A percentile compares a stretch with the other conserved stretches of the same genome.
phyloP scores from a whole-genome alignment of 116 monocot genomes.

The Phalaenopsis hybrid region DNA sequence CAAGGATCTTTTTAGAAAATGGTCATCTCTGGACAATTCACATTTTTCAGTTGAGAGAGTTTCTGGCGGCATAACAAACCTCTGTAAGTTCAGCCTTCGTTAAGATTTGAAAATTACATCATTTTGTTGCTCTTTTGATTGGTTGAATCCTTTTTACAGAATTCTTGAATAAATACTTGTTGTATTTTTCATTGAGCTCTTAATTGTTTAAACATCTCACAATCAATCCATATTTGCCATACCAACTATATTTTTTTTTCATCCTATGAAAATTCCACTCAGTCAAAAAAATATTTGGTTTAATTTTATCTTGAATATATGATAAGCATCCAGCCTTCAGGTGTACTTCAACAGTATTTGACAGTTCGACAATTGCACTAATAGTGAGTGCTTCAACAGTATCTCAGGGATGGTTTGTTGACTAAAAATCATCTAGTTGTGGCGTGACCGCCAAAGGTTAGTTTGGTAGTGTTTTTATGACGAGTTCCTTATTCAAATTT shows the following conservation, averaged over 20 bases:
- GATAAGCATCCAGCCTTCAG: too few species aligned
- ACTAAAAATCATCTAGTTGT: too few species aligned
- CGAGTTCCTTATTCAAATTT: too few species aligned
- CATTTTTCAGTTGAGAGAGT: slow-evolving; percentile 63
- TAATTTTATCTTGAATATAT: too few species aligned
- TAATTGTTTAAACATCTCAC: not conserved
- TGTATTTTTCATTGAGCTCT: not conserved
- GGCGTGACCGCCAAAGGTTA: too few species aligned
- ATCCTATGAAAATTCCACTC: too few species aligned
- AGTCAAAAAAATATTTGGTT: too few species aligned
- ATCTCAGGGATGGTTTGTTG: too few species aligned
- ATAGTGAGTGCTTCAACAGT: too few species aligned
- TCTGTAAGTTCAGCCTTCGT: slow-evolving; percentile 45
- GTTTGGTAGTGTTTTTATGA: too few species aligned
- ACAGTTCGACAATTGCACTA: too few species aligned
- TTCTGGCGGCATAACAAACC: slow-evolving; percentile 95
- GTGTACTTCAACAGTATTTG: not conserved
- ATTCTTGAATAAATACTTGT: not conserved
- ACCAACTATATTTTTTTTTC: not conserved
- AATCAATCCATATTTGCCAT: not conserved
- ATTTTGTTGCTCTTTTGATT: not conserved
- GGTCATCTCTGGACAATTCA: slow-evolving; percentile 54
- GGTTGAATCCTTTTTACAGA: not conserved
- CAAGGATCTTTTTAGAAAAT: slow-evolving; percentile 64
- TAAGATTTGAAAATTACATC: not conserved